Evolutionary conservation across 371 early-diverging fungal species (phyloP), one percentile per base, ranked within the genome.

Genomic region (Mortierella sp.): DNA sequence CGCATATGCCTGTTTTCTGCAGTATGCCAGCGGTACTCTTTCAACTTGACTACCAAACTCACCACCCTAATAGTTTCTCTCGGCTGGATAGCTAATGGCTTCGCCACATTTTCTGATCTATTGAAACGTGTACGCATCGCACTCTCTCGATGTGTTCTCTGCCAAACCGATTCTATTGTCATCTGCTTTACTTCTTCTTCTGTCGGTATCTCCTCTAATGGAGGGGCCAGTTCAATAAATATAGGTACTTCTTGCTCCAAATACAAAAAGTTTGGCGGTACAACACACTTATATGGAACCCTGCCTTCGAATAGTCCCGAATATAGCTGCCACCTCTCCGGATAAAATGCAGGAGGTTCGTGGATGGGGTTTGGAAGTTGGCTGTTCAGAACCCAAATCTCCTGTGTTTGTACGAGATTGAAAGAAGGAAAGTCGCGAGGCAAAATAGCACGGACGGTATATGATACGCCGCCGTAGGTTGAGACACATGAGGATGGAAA

Each of bases 301-400:
- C n/a, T 57, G 34, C 35, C 19, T 19, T 34, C 57, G 12, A 57
- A 57, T 29, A 57, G 8, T n/a, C 57, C 34, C 2, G 31, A 57
- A 34, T 34, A 57, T 34, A 34, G 0, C 2, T 34, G 13, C 19
- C 47, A 47, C 31, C 15, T 13, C 3, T 17, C n/a, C 10, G 32
- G 61, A 47, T 61, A 4, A 13, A 28, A 19, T 17, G 5, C 19
- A 17, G 19, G 19, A 17, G 8, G 19, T 43, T 43, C 45, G 13
- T 43, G 19, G 13, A 13, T 13, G 5, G 45, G 45, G 13, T 43
- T 43, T 19, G 55, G 59, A 6, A 71, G 29, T 3, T 13, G 28
- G 15, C 59, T 28, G 55, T 58, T 58, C 28, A 64, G 8, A 15
- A 70, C 71, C 64, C 64, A 64, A 15, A 70, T 31, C 15, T 1